These are phyloP conservation scores for Dendrothele bispora DNA, from an alignment of 768 basidiomycete species.

Conservation along the genomic window DNA sequence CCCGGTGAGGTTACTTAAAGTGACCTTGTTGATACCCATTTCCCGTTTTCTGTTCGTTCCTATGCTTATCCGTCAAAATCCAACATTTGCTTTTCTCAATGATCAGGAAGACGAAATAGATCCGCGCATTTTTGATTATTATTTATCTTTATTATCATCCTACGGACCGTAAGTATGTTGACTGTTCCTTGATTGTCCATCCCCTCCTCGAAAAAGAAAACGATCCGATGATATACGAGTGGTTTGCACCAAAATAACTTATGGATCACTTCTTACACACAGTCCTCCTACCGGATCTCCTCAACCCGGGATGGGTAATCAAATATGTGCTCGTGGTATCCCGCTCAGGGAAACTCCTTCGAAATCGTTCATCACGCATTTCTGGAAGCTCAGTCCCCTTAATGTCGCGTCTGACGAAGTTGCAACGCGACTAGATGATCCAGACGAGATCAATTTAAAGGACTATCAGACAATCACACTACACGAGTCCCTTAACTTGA, in stretches of 20 bases:
- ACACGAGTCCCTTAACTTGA: slow-evolving; percentile 69
- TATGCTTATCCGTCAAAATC: not conserved
- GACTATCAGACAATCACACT: slow-evolving; percentile 52
- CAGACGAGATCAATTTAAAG: slow-evolving; percentile 16
- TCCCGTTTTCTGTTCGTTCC: too few species aligned
- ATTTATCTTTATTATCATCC: slow-evolving; percentile 46
- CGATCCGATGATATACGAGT: not conserved
- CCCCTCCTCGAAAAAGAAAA: too few species aligned
- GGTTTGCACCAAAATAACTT: not conserved
- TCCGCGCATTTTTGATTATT: slow-evolving; percentile 61
- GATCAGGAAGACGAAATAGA: slow-evolving; percentile 62
- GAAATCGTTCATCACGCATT: slow-evolving; percentile 66
- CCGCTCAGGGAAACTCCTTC: slow-evolving; percentile 36
- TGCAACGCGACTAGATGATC: too few species aligned
- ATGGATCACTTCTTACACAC: too few species aligned
- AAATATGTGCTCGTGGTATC: slow-evolving; percentile 27
- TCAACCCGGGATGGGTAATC: slow-evolving; percentile 16
- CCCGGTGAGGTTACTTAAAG: too few species aligned
- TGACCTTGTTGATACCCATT: too few species aligned
- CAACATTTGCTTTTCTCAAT: not conserved
- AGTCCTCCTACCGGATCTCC: slow-evolving; percentile 21
- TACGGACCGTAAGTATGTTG: slow-evolving; percentile 29
- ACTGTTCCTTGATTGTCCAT: not conserved
- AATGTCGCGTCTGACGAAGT: not conserved
- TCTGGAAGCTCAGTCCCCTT: slow-evolving; percentile 41